Base-by-base conservation (phyloP, 345 rosid species). In the Gossypium australe region DNA sequence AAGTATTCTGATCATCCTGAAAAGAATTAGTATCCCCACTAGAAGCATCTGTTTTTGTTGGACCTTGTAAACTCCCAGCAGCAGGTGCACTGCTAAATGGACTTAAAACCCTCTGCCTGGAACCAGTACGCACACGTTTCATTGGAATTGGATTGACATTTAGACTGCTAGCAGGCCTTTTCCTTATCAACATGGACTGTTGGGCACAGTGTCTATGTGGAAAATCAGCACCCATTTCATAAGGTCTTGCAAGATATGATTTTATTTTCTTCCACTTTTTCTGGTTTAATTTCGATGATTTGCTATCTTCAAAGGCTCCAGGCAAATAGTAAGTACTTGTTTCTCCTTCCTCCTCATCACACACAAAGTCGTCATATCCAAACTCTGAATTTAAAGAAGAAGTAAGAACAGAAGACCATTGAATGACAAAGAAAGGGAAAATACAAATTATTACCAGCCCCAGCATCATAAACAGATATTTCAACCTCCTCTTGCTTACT, bases 11-110 rank as follows among this genome's bases (percentile, higher is more conserved):
- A 69, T 92, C 98, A 82, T 93, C 98, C 88, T 93, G 99, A 84
- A 86, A 90, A 77, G 97, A 96, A 85, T 78, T 89, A 67, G 98
- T 90, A 77, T 96, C 99, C 77, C 94, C 99, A 83, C 99, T 96
- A 72, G 97, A 96, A 29, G 92, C 97, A 84, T 92, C 97, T 17
- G 97, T 88, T 83, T 83, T 92, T 7, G 79, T 63, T 5, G 91
- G 87, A 70, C 79, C 82, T 77, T 65, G 90, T 64, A 85, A 69
- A 63, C 67, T 80, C 78, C 85, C 90, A 78, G 82, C 58, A 80
- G 80, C 81, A 80, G 79, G 81, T 80, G 87, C 93, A 83, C 83
- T 76, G 80, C 83, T 78, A 74, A 88, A 87, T 58, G 95, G 94
- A 85, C 86, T 83, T 62, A 76, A 66, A 76, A 88, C 80, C 86